Base-by-base conservation (phyloP, 768 basidiomycete genomes). In the Mycena metata region DNA sequence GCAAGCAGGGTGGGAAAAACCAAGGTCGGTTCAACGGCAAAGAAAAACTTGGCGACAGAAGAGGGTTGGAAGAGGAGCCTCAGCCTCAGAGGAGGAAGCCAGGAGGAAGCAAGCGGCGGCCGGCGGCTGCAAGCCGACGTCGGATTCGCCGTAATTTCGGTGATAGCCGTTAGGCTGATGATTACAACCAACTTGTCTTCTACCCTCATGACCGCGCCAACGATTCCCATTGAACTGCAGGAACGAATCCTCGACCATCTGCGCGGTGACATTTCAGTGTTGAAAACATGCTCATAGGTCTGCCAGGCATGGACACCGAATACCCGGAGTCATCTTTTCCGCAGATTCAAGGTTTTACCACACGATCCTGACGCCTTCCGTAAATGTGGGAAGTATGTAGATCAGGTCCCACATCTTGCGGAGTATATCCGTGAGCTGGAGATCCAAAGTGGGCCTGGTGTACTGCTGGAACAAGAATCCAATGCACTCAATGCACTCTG, bases 381-480 rank as follows among this genome's bases (percentile, higher is more conserved):
- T 21, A 15, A 26, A 16, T 67, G 66, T 21, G 12, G 39, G 12
- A 56, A 35, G 19, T 67, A 56, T 19, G 54, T 35, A 4, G 16
- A 35, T n/a, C 12, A 67, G 15, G 23, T 36, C 56, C 46, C 57
- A 2, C 41, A 67, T 42, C 60, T 62, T 21, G 60, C 60, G 35
- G 36, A 33, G 2, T 67, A 67, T 41, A 52, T 67, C 19, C 60
- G 60, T 45, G 66, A 67, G 47, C 33, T 62, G 4, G 59, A 67
- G 13, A 62, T 61, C 19, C 46, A 61, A 41, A 60, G 50, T n/a
- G 60, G 35, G 3, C 13, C 33, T 16, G 35, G 46, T 1, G 15
- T 49, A 12, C 21, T 67, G 9, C 10, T 54, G 16, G 58, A 41
- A 10, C 43, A 39, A 5, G 66, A 61, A 47, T n/a, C 30, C 10